phyloP scores from a whole-genome alignment of 2,329 filamentous ascomycete species.

The Pseudogymnoascus sp. region DNA sequence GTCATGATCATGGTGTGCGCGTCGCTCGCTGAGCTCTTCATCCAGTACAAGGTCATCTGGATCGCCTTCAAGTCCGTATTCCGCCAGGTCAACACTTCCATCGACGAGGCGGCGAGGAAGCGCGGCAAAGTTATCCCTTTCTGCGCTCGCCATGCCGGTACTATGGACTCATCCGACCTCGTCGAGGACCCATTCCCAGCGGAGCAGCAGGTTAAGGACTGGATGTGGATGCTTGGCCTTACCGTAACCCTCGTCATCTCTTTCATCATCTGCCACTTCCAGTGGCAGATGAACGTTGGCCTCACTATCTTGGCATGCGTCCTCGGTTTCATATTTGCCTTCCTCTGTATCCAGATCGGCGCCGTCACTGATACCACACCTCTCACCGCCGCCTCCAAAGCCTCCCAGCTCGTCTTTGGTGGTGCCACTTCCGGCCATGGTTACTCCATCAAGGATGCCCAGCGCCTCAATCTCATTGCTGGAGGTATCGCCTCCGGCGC shows the following conservation, averaged over 20 bases:
- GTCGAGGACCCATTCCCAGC: conserved; percentile 45
- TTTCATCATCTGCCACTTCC: conserved; percentile 45
- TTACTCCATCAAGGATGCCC: conserved; percentile 45
- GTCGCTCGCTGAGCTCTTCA: conserved; percentile 40
- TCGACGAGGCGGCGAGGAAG: conserved; percentile 37
- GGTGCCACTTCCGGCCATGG: conserved; percentile 53
- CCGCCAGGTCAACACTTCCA: conserved; percentile 38
- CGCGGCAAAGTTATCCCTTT: conserved; percentile 39
- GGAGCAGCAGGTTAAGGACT: conserved; percentile 44
- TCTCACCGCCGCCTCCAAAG: conserved; percentile 61
- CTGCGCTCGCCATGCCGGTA: conserved; percentile 38
- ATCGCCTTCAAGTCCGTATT: conserved; percentile 45
- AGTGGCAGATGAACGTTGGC: conserved; percentile 51
- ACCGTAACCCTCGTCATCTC: conserved; percentile 44
- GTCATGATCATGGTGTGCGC: conserved; percentile 46
- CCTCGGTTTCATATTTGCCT: conserved; percentile 55
- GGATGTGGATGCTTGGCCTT: conserved; percentile 47
- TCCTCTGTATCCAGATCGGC: conserved; percentile 55
- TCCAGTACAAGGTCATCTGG: conserved; percentile 40
- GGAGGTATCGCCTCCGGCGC: conserved; percentile 51
- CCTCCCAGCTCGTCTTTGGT: conserved; percentile 62
- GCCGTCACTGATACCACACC: conserved; percentile 58
- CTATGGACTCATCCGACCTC: conserved; percentile 31
- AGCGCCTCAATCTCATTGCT: conserved; percentile 60
- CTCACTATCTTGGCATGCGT: conserved; percentile 50